A percentile compares a stretch with the other conserved stretches of the same genome.
Conservation (phyloP, 352 stramenopile species). For the Globisporangium sylvaticum region DNA sequence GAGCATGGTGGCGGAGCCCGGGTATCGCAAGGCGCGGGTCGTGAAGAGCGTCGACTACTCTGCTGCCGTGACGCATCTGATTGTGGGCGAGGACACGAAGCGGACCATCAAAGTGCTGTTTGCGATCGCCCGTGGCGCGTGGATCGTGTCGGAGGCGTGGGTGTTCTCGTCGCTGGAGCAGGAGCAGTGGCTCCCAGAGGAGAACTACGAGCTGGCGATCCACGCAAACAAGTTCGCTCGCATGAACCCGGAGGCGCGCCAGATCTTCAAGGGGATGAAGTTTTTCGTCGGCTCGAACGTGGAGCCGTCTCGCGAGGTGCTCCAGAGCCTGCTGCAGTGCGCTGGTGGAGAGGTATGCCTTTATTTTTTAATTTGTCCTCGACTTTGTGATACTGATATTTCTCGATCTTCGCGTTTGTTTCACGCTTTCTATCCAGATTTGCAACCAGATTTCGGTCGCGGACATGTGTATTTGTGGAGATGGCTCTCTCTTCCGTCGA, state of each 20-base stretch:
- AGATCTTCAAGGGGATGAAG: slow-evolving; percentile 59
- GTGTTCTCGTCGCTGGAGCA: slow-evolving; percentile 73
- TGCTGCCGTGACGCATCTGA: slow-evolving; percentile 68
- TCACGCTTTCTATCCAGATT: slow-evolving; percentile 28
- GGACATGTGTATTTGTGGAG: slow-evolving; percentile 61
- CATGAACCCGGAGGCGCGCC: slow-evolving; percentile 37
- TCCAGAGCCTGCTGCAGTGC: slow-evolving; percentile 71
- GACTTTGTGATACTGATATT: neutral
- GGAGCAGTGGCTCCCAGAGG: slow-evolving; percentile 66
- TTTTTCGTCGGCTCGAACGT: slow-evolving; percentile 74
- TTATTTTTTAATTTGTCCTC: neutral
- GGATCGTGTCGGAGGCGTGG: slow-evolving; percentile 79
- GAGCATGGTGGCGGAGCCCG: slow-evolving; percentile 39
- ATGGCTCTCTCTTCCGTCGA: slow-evolving; percentile 57
- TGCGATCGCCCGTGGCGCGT: slow-evolving; percentile 71
- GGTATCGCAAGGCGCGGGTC: slow-evolving; percentile 64
- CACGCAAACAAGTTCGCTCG: slow-evolving; percentile 50
- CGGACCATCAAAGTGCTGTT: slow-evolving; percentile 86
- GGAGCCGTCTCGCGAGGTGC: slow-evolving; percentile 63
- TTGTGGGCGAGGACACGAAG: slow-evolving; percentile 61
- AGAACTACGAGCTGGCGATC: slow-evolving; percentile 54
- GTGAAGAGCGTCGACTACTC: slow-evolving; percentile 76
- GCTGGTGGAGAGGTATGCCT: slow-evolving; percentile 62
- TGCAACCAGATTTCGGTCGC: slow-evolving; percentile 71
- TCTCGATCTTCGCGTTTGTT: too few relatives aligned